Conservation (phyloP, 106 monocot species). For the Phalaenopsis equestris region DNA sequence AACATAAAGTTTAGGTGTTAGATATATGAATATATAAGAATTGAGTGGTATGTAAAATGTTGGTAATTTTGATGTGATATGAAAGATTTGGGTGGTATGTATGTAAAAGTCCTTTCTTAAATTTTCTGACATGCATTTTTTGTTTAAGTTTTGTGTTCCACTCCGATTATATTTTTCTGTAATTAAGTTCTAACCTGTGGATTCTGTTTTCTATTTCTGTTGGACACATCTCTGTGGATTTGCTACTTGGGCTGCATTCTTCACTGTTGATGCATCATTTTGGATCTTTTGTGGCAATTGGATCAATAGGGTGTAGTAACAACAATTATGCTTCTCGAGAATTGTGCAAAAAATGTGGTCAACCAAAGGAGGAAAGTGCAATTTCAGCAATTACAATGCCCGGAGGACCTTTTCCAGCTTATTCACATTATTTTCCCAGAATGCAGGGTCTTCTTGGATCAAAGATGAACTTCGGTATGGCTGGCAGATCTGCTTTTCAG, state of each 20-base stretch:
- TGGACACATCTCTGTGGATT: conserved; percentile 25
- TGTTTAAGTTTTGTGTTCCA: background rate
- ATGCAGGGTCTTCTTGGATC: conserved; percentile 43
- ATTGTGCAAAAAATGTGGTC: conserved; percentile 92
- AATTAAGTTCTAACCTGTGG: conserved; percentile 34
- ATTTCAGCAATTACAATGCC: conserved; percentile 72
- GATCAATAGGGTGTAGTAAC: conserved; percentile 95
- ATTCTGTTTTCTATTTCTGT: conserved; percentile 19
- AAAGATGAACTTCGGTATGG: conserved; percentile 55
- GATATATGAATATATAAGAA: too few relatives aligned
- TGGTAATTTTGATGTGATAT: too few relatives aligned
- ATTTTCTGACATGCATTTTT: background rate
- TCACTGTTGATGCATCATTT: conserved; percentile 16
- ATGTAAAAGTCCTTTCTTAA: background rate
- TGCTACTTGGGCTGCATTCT: background rate
- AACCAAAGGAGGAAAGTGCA: conserved; percentile 83
- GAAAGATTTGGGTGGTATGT: too few relatives aligned
- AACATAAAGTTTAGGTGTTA: too few relatives aligned
- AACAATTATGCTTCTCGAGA: conserved; percentile 99
- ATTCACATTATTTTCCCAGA: conserved; percentile 73
- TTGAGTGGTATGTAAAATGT: too few relatives aligned
- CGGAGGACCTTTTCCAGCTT: conserved; percentile 46
- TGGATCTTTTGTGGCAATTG: conserved; percentile 23
- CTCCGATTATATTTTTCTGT: background rate
- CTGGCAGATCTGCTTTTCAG: conserved; percentile 37